phyloP scores from a whole-genome alignment of 306 rosid genomes.

The Cercis canadensis region DNA sequence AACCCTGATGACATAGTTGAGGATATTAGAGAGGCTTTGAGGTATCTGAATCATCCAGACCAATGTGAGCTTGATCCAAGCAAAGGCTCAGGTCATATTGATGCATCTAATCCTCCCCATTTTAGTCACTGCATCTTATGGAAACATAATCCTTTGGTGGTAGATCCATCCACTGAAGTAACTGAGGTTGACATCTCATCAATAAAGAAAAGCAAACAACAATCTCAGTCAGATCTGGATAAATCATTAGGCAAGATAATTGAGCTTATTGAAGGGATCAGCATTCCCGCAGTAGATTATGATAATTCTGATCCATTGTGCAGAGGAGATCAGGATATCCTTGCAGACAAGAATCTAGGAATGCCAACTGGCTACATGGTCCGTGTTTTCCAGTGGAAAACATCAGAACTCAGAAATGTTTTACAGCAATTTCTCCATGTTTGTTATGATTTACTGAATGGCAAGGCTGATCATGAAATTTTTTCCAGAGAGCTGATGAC shows the following conservation, averaged over 20 bases:
- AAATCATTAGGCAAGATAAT: constrained; percentile 70
- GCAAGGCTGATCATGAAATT: constrained; percentile 58
- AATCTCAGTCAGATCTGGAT: constrained; percentile 46
- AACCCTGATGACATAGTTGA: constrained; percentile 49
- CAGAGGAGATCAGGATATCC: constrained; percentile 42
- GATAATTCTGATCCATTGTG: constrained; percentile 45
- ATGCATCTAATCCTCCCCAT: constrained; percentile 36
- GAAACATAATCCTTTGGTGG: constrained; percentile 29
- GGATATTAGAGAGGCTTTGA: constrained; percentile 63
- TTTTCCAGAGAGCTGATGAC: constrained; percentile 58
- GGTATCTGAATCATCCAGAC: constrained; percentile 32
- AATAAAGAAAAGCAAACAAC: constrained; percentile 41
- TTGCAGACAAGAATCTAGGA: constrained; percentile 49
- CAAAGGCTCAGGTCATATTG: constrained; percentile 42
- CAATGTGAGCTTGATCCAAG: constrained; percentile 31
- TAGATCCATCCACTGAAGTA: constrained; percentile 43
- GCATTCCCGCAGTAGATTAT: constrained; percentile 55
- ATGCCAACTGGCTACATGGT: constrained; percentile 67
- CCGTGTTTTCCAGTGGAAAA: constrained; percentile 93
- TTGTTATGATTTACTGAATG: constrained; percentile 73
- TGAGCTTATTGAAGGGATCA: constrained; percentile 83
- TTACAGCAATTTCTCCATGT: constrained; percentile 65
- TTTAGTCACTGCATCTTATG: constrained; percentile 37
- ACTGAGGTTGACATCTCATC: constrained; percentile 33
- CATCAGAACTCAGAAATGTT: constrained; percentile 65